Evolutionary conservation across 2,329 filamentous ascomycete genomes (phyloP), one percentile per base, ranked within the genome.

Genomic region (Penicillium sclerotigenum): DNA sequence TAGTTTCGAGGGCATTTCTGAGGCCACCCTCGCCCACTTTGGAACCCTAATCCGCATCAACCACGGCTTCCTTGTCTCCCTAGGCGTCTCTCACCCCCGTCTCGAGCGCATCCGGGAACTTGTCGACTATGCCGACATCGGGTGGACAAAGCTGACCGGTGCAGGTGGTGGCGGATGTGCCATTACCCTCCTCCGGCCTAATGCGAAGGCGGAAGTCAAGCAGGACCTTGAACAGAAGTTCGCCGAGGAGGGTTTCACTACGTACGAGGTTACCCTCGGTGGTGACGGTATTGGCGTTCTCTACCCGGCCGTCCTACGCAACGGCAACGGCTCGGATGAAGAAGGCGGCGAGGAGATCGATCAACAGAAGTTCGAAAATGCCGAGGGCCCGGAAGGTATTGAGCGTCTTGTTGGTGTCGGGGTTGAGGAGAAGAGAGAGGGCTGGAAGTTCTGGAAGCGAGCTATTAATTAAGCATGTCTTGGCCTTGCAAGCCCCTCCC

Each of bases 71-170:
- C 80, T 99, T 22, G 87, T 91, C n/a, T 88, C 91, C 0, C 79
- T 99, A 3, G 94, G 94, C 8, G 94, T 97, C 28, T 97, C 92
- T 2, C 94, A 99, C 73, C 95, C 94, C 0, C 87, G 91, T 45
- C 81, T 99, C 26, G 94, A 99, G 76, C 86, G 93, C 31, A 87
- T 99, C 65, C 86, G 94, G 59, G 93, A 96, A 75, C 79, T 99
- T 26, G 88, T 96, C 47, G 93, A 99, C 64, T 86, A 94, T 65
- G 84, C 91, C 54, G 89, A 88, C 38, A 89, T 97, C 54, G 94
- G 94, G 29, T 99, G 92, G 92, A 97, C 94, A 13, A 99, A 99
- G 73, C 82, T 99, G 55, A 99, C 94, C 0, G 94, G 94, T 33
- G 94, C 94, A 1, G 94, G 94, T 22, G 95, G 94, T 13, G 95